Percentiles rank a stretch among this genome's conserved stretches.
phyloP scores from a whole-genome alignment of 1,284 basidiomycete genomes.

The Ceratobasidium sp. region DNA sequence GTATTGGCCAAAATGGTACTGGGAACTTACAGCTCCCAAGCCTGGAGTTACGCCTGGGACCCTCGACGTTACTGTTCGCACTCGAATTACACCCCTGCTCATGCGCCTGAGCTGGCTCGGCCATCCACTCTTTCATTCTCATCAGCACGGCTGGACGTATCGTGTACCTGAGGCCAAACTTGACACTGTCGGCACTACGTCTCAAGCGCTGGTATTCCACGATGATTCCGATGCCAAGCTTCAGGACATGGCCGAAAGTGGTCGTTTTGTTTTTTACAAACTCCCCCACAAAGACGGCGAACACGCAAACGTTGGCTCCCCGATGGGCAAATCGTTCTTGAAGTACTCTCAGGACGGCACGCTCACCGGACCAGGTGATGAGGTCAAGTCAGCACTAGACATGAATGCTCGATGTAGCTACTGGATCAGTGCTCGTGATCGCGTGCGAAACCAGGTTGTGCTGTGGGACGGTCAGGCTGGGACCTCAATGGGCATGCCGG shows the following conservation, averaged over 20 bases:
- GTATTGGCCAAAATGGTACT: slow-evolving; percentile 93
- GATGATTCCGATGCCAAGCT: slow-evolving; percentile 73
- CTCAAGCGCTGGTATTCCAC: slow-evolving; percentile 62
- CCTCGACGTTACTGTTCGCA: slow-evolving; percentile 89
- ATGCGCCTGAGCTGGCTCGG: slow-evolving; percentile 90
- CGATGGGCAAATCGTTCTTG: slow-evolving; percentile 91
- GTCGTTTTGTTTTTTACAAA: slow-evolving; percentile 82
- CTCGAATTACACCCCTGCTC: slow-evolving; percentile 85
- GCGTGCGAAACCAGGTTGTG: slow-evolving; percentile 94
- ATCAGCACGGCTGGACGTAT: slow-evolving; percentile 93
- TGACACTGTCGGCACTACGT: slow-evolving; percentile 54
- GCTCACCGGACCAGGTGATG: slow-evolving; percentile 80
- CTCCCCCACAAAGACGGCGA: slow-evolving; percentile 97
- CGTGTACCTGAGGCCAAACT: slow-evolving; percentile 69
- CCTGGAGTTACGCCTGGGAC: slow-evolving; percentile 57
- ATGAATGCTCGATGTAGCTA: slow-evolving; percentile 97
- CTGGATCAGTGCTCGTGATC: slow-evolving; percentile 95
- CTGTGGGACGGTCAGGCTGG: slow-evolving; percentile 76
- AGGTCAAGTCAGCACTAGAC: slow-evolving; percentile 87
- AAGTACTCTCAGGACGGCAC: slow-evolving; percentile 89
- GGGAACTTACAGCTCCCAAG: slow-evolving; percentile 75
- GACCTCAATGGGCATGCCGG: slow-evolving; percentile 62
- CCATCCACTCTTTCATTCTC: slow-evolving; percentile 87
- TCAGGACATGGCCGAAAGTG: slow-evolving; percentile 61
- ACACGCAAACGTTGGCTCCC: slow-evolving; percentile 92